These are phyloP conservation scores for Solioccasus polychromus DNA, from an alignment of 768 basidiomycete genomes.

Conservation along the genomic window DNA sequence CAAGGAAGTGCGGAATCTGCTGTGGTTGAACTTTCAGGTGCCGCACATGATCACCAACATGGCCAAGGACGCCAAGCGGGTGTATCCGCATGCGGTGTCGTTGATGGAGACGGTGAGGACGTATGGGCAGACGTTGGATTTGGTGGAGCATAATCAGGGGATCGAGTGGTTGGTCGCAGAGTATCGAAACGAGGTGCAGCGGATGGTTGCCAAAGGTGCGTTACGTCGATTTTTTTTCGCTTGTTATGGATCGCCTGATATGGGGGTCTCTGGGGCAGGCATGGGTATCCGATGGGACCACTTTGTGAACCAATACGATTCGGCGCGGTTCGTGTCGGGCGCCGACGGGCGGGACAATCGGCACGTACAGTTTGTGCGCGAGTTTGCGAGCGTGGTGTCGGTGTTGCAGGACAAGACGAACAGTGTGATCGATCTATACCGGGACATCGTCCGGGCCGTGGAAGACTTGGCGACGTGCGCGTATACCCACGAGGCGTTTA, in stretches of 20 bases:
- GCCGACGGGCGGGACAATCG: slow-evolving; percentile 81
- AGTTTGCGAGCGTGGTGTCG: slow-evolving; percentile 92
- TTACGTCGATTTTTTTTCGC: background rate
- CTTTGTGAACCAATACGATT: slow-evolving; percentile 93
- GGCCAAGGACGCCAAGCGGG: slow-evolving; percentile 98
- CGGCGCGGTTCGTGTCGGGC: slow-evolving; percentile 66
- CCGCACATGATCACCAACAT: slow-evolving; percentile 93
- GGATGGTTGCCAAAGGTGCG: slow-evolving; percentile 88
- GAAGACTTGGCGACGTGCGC: slow-evolving; percentile 87
- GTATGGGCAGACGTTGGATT: slow-evolving; percentile 91
- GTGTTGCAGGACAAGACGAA: slow-evolving; percentile 97
- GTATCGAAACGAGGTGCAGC: slow-evolving; percentile 88
- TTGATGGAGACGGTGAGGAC: slow-evolving; percentile 99
- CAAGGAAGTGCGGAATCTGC: slow-evolving; percentile 94
- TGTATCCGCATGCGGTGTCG: slow-evolving; percentile 97
- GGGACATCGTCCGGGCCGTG: slow-evolving; percentile 78
- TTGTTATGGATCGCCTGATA: background rate
- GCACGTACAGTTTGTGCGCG: slow-evolving; percentile 91
- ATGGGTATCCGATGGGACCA: slow-evolving; percentile 97
- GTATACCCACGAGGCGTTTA: slow-evolving; percentile 81
- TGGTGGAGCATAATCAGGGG: slow-evolving; percentile 86
- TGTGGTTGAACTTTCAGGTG: slow-evolving; percentile 95
- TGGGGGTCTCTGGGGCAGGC: too few species aligned
- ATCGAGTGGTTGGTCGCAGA: slow-evolving; percentile 95
- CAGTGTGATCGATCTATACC: slow-evolving; percentile 86